Base-by-base conservation (phyloP, 129 eudicot species). In the Tagetes patula region DNA sequence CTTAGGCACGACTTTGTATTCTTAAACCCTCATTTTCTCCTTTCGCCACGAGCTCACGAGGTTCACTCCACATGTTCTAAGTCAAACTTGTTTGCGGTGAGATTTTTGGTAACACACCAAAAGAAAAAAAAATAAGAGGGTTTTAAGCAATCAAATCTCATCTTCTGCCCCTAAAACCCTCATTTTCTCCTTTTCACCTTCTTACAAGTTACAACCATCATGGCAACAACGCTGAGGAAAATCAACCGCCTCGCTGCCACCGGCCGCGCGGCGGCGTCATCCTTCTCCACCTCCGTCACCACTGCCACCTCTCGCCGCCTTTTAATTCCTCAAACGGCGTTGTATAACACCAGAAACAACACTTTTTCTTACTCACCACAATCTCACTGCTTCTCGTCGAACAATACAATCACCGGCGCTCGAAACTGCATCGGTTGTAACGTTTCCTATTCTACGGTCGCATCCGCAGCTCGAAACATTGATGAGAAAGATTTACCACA, bases 401-500 rank as follows among this genome's bases (percentile, higher is more conserved):
- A 34, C 39, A 9, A 74, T 48, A 73, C 37, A 37, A 32, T 52
- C 38, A 40, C 38, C 77, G 67, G 14, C 65, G 76, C 20, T 8
- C 79, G 55, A 54, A 75, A 32, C 46, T 66, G 20, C 38, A 36
- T 5, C 20, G 65, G 40, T 8, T 31, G 72, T n/a, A 58, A 59
- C 31, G 30, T 27, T 52, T 71, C 55, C 10, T 78, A 39, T 43
- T 63, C 77, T 1, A 53, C 84, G 20, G 88, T 79, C 39, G 53
- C 92, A 10, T 53, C 96, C 46, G 71, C 85, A 5, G 82, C 80
- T 38, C 75, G 76, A 48, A 90, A 85, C 65, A 84, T 72, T 12
- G 81, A 84, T 27, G 96, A 90, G 7, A 86, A 86, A 33, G 97
- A 91, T 65, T 67, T 74, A 3, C 72, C 67, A 60, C 79, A 52